Evolutionary conservation across 1,284 basidiomycete genomes (phyloP), one percentile per base, ranked within the genome.

Genomic region (Ceratobasidium sp.): DNA sequence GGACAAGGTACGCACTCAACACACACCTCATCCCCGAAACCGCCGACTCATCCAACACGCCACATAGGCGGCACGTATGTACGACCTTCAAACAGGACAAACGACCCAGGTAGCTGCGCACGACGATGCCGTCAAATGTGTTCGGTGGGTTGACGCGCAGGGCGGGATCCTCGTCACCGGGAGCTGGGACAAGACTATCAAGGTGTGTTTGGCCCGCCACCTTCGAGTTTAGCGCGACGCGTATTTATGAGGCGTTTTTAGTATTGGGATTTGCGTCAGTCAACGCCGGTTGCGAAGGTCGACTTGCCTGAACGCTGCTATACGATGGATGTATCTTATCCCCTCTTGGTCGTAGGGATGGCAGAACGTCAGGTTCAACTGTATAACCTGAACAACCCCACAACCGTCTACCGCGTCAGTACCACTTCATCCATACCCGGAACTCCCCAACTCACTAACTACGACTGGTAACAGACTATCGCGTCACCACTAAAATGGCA

Each of bases 281-380:
- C 92, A 9, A 89, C 84, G 66, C 93, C 96, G 0, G 87, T 96
- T 3, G 92, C 91, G 19, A 90, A 89, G 2, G 90, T 98, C 3
- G 87, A 89, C 76, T 87, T 99, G 19, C 93, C 94, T 1, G 97
- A 99, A 78, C 88, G 96, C 75, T 95, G 94, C 80, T 99, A 98
- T 81, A 90, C 89, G 15, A 90, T 95, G 86, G 95, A 97, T 79
- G 90, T 93, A 15, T 88, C 89, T 74, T 94, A 92, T 80, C 94
- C 93, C 0, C 86, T 96, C n/a, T 89, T 97, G 84, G 96, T 98
- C 36, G 93, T 96, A 45, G 97, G 93, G n/a, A 97, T 95, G 6
- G 97, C 97, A 15, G 96, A 96, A 78, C 89, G 95, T 41, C 91
- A 96, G 81, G 91, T 99, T 74, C 90, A 95, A 81, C 92, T 98